Conservation (phyloP, 139 green algal species). For the Chlorella sp. region DNA sequence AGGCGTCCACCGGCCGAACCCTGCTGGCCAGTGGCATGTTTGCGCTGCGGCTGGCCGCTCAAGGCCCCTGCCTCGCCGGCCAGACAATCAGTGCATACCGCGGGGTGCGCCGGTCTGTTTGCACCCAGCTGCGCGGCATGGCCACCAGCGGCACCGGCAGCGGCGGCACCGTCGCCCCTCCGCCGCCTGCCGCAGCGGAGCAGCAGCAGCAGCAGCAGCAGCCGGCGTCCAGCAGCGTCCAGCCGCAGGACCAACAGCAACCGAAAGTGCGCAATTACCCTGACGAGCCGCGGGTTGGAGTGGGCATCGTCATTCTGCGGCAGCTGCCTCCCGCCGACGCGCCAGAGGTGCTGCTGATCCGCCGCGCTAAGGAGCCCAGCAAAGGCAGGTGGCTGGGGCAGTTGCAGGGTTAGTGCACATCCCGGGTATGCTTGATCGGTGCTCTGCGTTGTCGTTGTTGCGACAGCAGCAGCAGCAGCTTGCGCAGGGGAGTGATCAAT, state of each 20-base stretch:
- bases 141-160: background rate
- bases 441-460: too few relatives aligned
- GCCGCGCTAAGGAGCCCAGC: constrained; percentile 63
- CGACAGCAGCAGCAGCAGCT: too few relatives aligned
- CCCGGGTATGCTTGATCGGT: too few relatives aligned
- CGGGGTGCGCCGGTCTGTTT: background rate
- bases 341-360: constrained; percentile 65
- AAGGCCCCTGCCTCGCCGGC: too few relatives aligned
- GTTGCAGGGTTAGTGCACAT: too few relatives aligned
- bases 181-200: background rate
- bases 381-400: constrained; percentile 48
- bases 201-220: background rate
- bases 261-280: constrained; percentile 40
- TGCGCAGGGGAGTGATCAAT: too few relatives aligned
- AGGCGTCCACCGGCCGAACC: too few relatives aligned
- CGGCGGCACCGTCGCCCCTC: background rate
- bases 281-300: constrained; percentile 56
- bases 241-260: constrained; percentile 16
- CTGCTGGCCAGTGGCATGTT: too few relatives aligned
- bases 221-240: background rate
- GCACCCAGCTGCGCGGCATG: background rate
- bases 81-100: background rate
- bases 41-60: too few relatives aligned
- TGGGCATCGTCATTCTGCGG: constrained; percentile 62
- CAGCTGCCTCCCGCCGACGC: constrained; percentile 28